Evolutionary conservation across 805 yeast species (phyloP), one percentile per base, ranked within the genome.

Genomic region (Kazachstania viticola): DNA sequence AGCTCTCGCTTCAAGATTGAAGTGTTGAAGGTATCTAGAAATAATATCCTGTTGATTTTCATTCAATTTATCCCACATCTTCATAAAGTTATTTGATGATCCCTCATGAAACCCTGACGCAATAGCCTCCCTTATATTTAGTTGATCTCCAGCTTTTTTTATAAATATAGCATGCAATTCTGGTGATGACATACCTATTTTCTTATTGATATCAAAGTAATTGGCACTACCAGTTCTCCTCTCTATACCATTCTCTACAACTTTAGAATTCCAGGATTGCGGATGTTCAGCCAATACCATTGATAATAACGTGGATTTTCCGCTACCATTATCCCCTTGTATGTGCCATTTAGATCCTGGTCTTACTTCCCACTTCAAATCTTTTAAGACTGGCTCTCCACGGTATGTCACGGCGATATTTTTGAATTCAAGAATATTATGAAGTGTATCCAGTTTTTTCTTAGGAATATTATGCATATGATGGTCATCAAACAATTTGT

Each of bases 251-350:
- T 85, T 84, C 42, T 79, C 67, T 28, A 84, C 61, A 15, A 91
- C 66, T 15, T 68, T 71, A 4, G 73, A 67, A 42, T 73, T 77
- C 97, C 97, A 88, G 2, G 95, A 77, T 56, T 88, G 95, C 1
- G 98, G 98, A 51, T 88, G 98, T 46, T 88, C 98, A 4, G 94
- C 85, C 0, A 95, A 85, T 18, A 88, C 64, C 28, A 91, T 54
- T 2, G 96, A 73, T 12, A 91, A 56, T 16, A 88, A 58, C 0
- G 98, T 91, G 2, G 95, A 81, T 53, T 88, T 88, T 0, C 98
- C 98, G 0, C 93, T 69, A 1, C 98, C 98, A 43, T 91, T 88
- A 36, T 74, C 71, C 2, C 98, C 98, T 35, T 79, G 62, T 19
- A 88, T 65, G 49, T 91, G 93, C 94, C 96, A 84, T 46, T 72